Conservation (phyloP, 352 stramenopile genomes). For the Globisporangium radiosum region DNA sequence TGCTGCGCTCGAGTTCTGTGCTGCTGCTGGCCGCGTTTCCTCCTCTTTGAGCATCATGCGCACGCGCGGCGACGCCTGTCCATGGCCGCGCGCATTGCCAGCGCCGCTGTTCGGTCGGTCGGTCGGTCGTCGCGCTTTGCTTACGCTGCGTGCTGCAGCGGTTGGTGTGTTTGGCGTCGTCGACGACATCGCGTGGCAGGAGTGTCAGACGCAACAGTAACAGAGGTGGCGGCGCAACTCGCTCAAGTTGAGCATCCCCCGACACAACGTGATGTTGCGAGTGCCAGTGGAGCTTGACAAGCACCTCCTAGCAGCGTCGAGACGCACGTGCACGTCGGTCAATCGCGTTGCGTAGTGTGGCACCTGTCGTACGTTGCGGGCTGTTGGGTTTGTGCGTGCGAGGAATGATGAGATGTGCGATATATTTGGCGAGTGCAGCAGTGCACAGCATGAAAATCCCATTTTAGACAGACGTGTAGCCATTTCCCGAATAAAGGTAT, state of each 20-base stretch:
- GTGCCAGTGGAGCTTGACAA: no score
- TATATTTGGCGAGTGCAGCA: not conserved
- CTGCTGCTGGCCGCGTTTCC: conserved; percentile 4
- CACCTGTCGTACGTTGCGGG: no score
- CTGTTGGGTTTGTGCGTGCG: no score
- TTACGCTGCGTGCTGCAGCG: conserved; percentile 5
- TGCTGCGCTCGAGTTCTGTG: not conserved
- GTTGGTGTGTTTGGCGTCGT: not conserved
- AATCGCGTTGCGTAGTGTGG: no score
- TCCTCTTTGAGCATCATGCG: conserved; percentile 15
- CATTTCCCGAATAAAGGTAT: conserved; percentile 1
- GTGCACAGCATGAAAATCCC: not conserved
- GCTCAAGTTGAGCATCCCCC: not conserved
- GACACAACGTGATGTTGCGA: no score
- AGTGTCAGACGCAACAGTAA: not conserved
- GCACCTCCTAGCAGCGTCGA: no score
- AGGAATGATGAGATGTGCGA: no score
- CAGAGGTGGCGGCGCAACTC: not conserved
- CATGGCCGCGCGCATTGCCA: not conserved
- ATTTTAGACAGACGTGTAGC: not conserved
- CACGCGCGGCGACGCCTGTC: conserved; percentile 16
- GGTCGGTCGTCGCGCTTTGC: conserved; percentile 17
- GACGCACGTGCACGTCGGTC: no score
- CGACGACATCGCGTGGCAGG: not conserved
- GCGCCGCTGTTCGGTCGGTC: conserved; percentile 7